Conservation (phyloP, 495 filamentous ascomycete species). For the Penicillium paradoxum region DNA sequence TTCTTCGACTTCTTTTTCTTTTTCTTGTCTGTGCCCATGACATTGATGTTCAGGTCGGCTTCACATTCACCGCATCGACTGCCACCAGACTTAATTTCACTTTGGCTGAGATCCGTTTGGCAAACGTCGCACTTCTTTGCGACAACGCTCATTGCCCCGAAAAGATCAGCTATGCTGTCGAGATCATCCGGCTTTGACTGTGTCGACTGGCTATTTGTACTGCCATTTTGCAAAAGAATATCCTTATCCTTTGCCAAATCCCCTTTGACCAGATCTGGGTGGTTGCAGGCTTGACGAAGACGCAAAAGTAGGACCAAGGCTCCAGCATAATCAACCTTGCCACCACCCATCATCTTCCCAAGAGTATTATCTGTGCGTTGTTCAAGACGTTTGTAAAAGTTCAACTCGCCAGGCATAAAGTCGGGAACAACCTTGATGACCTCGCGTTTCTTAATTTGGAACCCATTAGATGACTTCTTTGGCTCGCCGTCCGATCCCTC, state of each 20-base stretch:
- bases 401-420: slow-evolving; percentile 72
- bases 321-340: slow-evolving; percentile 69
- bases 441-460: slow-evolving; percentile 83
- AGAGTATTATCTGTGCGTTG: slow-evolving; percentile 78
- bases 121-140: slow-evolving; percentile 88
- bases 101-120: slow-evolving; percentile 58
- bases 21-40: slow-evolving; percentile 36
- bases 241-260: slow-evolving; percentile 86
- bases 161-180: slow-evolving; percentile 78
- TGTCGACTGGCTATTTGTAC: slow-evolving; percentile 39
- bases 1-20: slow-evolving; percentile 46
- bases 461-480: slow-evolving; percentile 54
- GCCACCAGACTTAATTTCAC: slow-evolving; percentile 52
- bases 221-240: slow-evolving; percentile 60
- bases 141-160: slow-evolving; percentile 76
- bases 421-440: slow-evolving; percentile 74
- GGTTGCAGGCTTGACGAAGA: slow-evolving; percentile 89
- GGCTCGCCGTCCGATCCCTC: slow-evolving; percentile 41
- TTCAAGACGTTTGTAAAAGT: slow-evolving; percentile 82
- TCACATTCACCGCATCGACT: slow-evolving; percentile 71
- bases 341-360: slow-evolving; percentile 76
- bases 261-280: slow-evolving; percentile 77
- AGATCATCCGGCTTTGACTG: slow-evolving; percentile 55
- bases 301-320: slow-evolving; percentile 86
- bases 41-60: slow-evolving; percentile 52